Evolutionary conservation across 2,329 filamentous ascomycete genomes (phyloP), one percentile per base, ranked within the genome.

Genomic region (Fusarium tricinctum): DNA sequence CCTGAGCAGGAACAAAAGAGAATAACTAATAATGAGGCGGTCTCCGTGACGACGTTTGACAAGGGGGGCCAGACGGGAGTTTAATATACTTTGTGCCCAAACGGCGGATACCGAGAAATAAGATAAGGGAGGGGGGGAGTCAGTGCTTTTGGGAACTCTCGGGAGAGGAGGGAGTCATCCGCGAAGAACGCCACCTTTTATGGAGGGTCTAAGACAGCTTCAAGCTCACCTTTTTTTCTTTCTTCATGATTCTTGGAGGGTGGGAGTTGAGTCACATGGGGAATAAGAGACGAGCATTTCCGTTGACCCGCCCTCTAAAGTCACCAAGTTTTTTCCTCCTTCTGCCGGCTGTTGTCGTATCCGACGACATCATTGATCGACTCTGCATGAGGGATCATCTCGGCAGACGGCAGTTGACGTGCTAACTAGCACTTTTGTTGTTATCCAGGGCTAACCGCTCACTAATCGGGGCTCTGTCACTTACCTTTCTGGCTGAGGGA

Each of bases 191-290:
- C 59, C 64, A 67, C 58, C 32, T 26, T 28, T 15, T 33, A 30
- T 30, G 10, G 28, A 62, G 55, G 55, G 58, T 54, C 40, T 33
- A 28, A 55, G 57, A 63, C 57, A 60, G 39, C 30, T 44, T 52
- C 35, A 44, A 22, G n/a, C 30, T 50, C n/a, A 12, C 4, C 39
- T 28, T 28, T 19, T 19, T 38, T 49, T n/a, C 22, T 23, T 23
- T 26, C 12, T 2, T 39, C 19, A 12, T 26, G 22, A 42, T 42
- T 40, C 28, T 32, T 42, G 42, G 51, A 54, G 51, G 51, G 51
- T 54, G 51, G 42, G 23, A 15, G 26, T 44, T 56, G 60, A 62
- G 66, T 70, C 66, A 69, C 66, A 70, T 70, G 66, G 42, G 61
- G 43, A 52, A 48, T 43, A 63, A 49, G 23, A 28, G 30, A 50